Percentiles rank a stretch among this genome's conserved stretches.
phyloP scores from a whole-genome alignment of 495 filamentous ascomycete genomes.

The Aspergillus haitiensis region DNA sequence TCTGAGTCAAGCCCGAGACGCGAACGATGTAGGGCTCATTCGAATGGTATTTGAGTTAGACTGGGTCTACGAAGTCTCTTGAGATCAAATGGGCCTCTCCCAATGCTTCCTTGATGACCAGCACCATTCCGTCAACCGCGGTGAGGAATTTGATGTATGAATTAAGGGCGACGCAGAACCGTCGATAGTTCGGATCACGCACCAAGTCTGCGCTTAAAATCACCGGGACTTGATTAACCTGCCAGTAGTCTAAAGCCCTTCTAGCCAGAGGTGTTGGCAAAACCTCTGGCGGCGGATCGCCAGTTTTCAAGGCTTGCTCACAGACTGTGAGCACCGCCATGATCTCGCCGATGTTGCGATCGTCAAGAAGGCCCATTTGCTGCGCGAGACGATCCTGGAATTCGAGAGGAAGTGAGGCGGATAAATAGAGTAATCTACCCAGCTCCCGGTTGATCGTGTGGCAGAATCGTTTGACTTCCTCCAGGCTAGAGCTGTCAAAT shows the following conservation, averaged over 20 bases:
- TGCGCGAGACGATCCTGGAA: slow-evolving; percentile 32
- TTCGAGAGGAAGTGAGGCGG: slow-evolving; percentile 34
- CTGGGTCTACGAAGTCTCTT: slow-evolving; percentile 15
- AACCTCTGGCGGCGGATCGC: slow-evolving; percentile 44
- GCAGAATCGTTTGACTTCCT: slow-evolving; percentile 38
- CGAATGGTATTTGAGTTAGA: not conserved
- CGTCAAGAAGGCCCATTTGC: slow-evolving; percentile 37
- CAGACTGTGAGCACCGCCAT: slow-evolving; percentile 44
- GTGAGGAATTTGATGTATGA: slow-evolving; percentile 41
- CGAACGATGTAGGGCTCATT: no score
- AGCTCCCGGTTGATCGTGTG: slow-evolving; percentile 39
- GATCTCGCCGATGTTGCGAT: slow-evolving; percentile 41
- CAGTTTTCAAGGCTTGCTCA: slow-evolving; percentile 45
- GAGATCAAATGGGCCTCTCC: slow-evolving; percentile 45
- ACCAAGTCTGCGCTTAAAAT: slow-evolving; percentile 31
- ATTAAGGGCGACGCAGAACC: slow-evolving; percentile 42
- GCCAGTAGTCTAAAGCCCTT: slow-evolving; percentile 35
- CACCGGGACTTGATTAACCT: slow-evolving; percentile 22
- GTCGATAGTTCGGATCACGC: slow-evolving; percentile 40
- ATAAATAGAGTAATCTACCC: slow-evolving; percentile 36
- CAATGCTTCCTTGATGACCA: slow-evolving; percentile 43
- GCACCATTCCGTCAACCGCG: slow-evolving; percentile 42
- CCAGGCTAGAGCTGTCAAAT: slow-evolving; percentile 39
- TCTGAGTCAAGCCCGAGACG: no score
- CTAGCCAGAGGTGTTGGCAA: slow-evolving; percentile 42